Base-by-base conservation (phyloP, 2,329 filamentous ascomycete species). In the Microsporum audouinii region DNA sequence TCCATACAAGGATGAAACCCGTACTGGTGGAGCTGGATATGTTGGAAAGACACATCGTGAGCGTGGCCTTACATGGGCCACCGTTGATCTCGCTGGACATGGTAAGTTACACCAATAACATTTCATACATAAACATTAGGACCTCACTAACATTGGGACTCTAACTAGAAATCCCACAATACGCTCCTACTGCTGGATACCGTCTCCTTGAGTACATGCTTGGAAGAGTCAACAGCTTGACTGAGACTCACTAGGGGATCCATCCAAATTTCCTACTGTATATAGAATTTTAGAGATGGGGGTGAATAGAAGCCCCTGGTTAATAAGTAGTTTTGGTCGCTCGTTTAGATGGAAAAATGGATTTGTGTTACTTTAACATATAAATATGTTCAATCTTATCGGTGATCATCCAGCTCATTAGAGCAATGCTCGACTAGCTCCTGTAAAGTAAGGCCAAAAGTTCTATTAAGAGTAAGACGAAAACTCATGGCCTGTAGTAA, bases 21-120 rank as follows among this genome's bases (percentile, higher is more conserved):
- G 47, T 3, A 71, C 80, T 17, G 82, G 84, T 0, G 87, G 80
- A 0, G 78, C 80, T 0, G 88, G 89, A 1, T 78, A 87, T 0
- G 78, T 90, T 70, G 89, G 89, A 0, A 84, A 82, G 0, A 81
- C 81, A 12, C 84, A 88, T 67, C 86, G 84, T 0, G 89, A 95
- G 77, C 80, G 89, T 43, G 88, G 88, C 0, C 74, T 95, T 51
- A 94, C 88, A 0, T 88, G 83, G 66, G 83, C 85, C 2, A 80
- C 81, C 33, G 79, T 89, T 60, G 78, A 82, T 45, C 69, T 86
- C 5, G 76, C 79, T 0, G 88, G 89, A 0, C 86, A 91, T 73
- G 63, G 56, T 59, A 61, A 41, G 56, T 53, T 23, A 36, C 14
- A 36, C 6, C n/a, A 10, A 12, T 39, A 10, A 3, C 8, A 10